These are phyloP conservation scores for Botryotinia globosa DNA, from an alignment of 2,329 filamentous ascomycete genomes.

Conservation along the genomic window DNA sequence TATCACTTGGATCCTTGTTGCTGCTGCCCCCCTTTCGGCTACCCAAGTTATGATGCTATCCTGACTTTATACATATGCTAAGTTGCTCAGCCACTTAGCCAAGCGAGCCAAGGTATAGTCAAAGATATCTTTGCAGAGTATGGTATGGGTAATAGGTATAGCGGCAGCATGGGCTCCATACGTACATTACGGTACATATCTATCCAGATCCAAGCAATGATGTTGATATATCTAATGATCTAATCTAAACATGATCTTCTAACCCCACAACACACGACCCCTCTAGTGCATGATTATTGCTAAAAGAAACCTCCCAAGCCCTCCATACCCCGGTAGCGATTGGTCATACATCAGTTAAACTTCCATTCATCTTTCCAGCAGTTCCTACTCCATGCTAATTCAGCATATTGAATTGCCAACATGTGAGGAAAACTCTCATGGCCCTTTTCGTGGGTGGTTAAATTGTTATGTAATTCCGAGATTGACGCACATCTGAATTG, in stretches of 20 bases:
- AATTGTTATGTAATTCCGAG: constrained; percentile 15
- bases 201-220: background rate
- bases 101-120: background rate
- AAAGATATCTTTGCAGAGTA: background rate
- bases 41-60: constrained; percentile 2
- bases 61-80: background rate
- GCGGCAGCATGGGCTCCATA: background rate
- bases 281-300: constrained; percentile 16
- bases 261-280: constrained; percentile 14
- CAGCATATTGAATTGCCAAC: background rate
- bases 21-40: background rate
- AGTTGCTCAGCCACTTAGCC: constrained; percentile 11
- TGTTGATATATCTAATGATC: constrained; percentile 9
- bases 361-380: background rate
- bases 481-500: constrained; percentile 5
- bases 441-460: background rate
- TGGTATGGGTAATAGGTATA: background rate
- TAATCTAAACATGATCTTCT: constrained; percentile 3
- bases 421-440: background rate
- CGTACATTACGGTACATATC: too few species aligned
- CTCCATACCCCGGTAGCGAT: constrained; percentile 3
- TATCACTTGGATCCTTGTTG: background rate
- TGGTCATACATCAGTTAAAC: constrained; percentile 15
- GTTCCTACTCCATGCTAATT: background rate
- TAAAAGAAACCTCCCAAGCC: constrained; percentile 14